These are phyloP conservation scores for Solanum hybrid DNA, from an alignment of 305 asterid genomes.

Conservation along the genomic window DNA sequence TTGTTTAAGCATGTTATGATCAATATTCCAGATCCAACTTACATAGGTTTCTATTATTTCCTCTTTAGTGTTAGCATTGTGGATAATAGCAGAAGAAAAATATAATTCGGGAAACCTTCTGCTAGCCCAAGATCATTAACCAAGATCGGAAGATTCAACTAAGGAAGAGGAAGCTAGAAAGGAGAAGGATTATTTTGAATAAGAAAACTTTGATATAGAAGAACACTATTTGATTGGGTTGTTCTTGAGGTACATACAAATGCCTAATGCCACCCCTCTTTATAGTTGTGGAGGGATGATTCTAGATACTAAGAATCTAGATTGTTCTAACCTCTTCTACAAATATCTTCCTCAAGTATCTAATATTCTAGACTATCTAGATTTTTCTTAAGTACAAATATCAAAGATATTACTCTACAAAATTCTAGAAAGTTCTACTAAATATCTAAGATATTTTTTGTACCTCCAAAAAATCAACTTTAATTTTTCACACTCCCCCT, in stretches of 20 bases:
- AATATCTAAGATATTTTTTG: too few relatives aligned
- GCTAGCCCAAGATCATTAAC: not conserved
- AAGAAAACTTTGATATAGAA: not conserved
- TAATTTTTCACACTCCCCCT: too few relatives aligned
- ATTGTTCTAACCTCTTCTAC: not conserved
- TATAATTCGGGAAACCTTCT: not conserved
- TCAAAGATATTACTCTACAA: too few relatives aligned
- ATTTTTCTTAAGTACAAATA: not conserved
- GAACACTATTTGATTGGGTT: not conserved
- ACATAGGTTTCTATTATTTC: too few relatives aligned
- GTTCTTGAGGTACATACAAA: not conserved
- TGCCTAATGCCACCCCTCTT: not conserved
- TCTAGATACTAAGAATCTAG: not conserved
- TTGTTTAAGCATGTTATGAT: too few relatives aligned
- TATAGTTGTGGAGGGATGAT: not conserved
- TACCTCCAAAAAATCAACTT: too few relatives aligned
- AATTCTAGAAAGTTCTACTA: too few relatives aligned
- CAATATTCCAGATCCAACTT: too few relatives aligned
- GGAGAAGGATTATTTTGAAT: not conserved
- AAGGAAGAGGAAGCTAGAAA: not conserved
- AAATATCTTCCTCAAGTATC: not conserved
- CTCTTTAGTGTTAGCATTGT: not conserved
- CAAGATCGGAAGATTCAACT: not conserved
- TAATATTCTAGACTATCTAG: not conserved
- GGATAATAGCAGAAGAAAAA: not conserved